Conservation (phyloP, 768 basidiomycete species). For the Leccinellum luteum region DNA sequence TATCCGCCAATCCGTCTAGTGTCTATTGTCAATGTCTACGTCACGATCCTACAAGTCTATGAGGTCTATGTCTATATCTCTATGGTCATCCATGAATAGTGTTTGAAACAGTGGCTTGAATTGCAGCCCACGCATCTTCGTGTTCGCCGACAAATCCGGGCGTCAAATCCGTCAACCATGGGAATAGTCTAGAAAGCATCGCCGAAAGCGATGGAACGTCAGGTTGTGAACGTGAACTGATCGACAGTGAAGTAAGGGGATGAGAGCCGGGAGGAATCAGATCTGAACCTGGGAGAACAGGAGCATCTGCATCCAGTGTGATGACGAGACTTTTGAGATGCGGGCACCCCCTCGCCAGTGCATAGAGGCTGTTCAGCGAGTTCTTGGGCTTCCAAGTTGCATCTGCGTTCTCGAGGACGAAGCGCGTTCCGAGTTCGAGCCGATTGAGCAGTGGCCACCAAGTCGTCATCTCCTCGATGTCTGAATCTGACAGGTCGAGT, state of each 20-base stretch:
- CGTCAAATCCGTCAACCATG: constrained; percentile 35
- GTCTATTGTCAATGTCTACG: not conserved
- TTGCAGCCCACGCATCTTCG: constrained; percentile 29
- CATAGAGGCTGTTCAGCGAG: constrained; percentile 17
- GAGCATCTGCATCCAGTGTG: constrained; percentile 10
- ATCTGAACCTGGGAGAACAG: not conserved
- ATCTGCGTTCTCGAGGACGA: constrained; percentile 24
- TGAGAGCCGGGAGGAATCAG: not conserved
- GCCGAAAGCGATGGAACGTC: constrained; percentile 27
- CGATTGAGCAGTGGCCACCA: constrained; percentile 47
- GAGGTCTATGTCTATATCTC: constrained; percentile 5
- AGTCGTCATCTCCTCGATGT: constrained; percentile 35
- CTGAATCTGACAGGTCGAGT: constrained; percentile 36
- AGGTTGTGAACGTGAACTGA: constrained; percentile 33
- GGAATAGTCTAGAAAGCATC: constrained; percentile 38
- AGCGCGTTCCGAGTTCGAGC: constrained; percentile 39
- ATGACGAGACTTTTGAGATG: constrained; percentile 19
- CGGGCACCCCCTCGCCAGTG: constrained; percentile 17
- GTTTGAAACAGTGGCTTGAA: constrained; percentile 11
- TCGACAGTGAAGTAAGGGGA: constrained; percentile 34
- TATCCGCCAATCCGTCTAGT: not conserved
- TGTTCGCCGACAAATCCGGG: constrained; percentile 32
- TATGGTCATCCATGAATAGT: not conserved
- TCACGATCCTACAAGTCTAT: not conserved
- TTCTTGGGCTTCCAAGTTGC: constrained; percentile 16